Conservation (phyloP, 208 protist genomes). For the Perkinsela sp. region DNA sequence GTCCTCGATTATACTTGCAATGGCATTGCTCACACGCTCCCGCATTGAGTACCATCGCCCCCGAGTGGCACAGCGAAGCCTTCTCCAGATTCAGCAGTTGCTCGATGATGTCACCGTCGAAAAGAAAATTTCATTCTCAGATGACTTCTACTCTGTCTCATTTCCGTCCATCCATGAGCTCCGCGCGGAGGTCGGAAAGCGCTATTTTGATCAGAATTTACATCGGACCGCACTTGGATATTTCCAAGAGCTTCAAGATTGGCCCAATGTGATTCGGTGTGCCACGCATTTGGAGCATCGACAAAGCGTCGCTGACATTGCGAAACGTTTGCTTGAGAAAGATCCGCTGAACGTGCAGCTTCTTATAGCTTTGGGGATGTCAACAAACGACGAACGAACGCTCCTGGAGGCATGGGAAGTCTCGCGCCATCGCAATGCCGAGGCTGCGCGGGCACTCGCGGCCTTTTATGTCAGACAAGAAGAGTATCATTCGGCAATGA, state of each 20-base stretch:
- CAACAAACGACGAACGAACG: constrained; percentile 33
- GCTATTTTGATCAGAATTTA: constrained; percentile 45
- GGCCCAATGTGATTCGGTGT: constrained; percentile 57
- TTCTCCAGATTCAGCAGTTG: constrained; percentile 61
- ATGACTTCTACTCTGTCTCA: constrained; percentile 30
- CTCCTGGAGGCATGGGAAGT: constrained; percentile 67
- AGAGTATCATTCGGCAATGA: constrained; percentile 41
- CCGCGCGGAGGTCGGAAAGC: constrained; percentile 40
- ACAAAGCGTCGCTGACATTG: constrained; percentile 41
- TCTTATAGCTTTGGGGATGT: constrained; percentile 60
- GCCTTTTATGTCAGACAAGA: constrained; percentile 40
- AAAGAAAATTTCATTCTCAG: constrained; percentile 7
- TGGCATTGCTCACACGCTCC: constrained; percentile 28
- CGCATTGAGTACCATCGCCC: constrained; percentile 36
- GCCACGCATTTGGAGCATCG: constrained; percentile 58
- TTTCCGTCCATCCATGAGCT: constrained; percentile 45
- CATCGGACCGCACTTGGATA: constrained; percentile 51
- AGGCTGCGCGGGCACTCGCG: constrained; percentile 52
- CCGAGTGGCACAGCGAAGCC: constrained; percentile 38
- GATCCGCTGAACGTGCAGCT: constrained; percentile 50
- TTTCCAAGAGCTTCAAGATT: constrained; percentile 53
- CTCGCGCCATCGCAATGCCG: constrained; percentile 30
- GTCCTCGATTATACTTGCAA: constrained; percentile 13
- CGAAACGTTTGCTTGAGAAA: constrained; percentile 32
- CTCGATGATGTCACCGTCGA: constrained; percentile 33